Evolutionary conservation across 2,329 filamentous ascomycete genomes (phyloP).

Genomic region (Calonectria pteridis): DNA sequence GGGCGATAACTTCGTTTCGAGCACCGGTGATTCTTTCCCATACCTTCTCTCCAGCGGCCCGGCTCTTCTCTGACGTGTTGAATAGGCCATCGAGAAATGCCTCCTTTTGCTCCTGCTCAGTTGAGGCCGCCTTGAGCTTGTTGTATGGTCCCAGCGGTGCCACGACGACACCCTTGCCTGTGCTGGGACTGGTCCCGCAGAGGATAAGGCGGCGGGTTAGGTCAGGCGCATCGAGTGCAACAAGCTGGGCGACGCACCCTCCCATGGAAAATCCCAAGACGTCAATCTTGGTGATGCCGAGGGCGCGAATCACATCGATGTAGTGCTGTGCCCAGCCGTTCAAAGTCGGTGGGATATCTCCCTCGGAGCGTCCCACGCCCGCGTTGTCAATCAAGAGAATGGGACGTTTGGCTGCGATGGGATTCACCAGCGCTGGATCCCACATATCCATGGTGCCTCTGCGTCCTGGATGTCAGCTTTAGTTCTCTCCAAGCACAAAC

Average conservation of each 20-base stretch:
- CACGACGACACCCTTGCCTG: constrained; percentile 49
- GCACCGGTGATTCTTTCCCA: constrained; percentile 52
- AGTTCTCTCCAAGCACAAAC: neutral
- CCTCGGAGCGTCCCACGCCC: constrained; percentile 60
- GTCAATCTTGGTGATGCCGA: constrained; percentile 56
- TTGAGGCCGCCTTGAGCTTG: constrained; percentile 47
- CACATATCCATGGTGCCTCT: constrained; percentile 55
- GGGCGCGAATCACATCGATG: constrained; percentile 51
- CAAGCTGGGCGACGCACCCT: constrained; percentile 59
- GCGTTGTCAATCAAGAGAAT: constrained; percentile 62
- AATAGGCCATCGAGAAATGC: constrained; percentile 53
- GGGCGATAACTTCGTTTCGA: constrained; percentile 40
- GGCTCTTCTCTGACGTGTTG: constrained; percentile 46
- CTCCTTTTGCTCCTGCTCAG: constrained; percentile 48
- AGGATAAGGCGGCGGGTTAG: constrained; percentile 57
- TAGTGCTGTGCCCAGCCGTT: constrained; percentile 49
- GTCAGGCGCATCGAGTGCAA: constrained; percentile 54
- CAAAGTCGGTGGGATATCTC: constrained; percentile 53
- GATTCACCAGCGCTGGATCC: constrained; percentile 60
- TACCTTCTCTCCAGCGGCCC: constrained; percentile 47
- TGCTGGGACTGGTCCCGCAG: constrained; percentile 58
- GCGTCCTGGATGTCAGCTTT: neutral
- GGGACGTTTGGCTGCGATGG: constrained; percentile 55
- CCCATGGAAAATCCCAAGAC: constrained; percentile 65
- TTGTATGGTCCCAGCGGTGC: constrained; percentile 50